phyloP scores from a whole-genome alignment of 306 rosid genomes.

The Crotalaria pallida region DNA sequence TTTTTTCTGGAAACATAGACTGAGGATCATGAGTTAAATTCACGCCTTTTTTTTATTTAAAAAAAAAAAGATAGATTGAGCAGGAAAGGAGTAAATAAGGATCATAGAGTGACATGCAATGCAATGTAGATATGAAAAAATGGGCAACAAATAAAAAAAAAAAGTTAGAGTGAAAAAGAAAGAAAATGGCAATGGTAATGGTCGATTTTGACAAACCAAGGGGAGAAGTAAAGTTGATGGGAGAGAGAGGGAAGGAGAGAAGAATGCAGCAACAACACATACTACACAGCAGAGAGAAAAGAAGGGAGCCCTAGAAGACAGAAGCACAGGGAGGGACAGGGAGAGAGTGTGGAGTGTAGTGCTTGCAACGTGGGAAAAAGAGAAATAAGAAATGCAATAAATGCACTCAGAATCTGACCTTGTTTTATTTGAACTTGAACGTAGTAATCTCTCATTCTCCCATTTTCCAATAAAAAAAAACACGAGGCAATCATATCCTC shows the following conservation, averaged over 20 bases:
- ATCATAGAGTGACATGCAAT: constrained; percentile 17
- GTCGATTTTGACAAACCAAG: background rate
- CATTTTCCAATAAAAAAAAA: constrained; percentile 32
- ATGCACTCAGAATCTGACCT: constrained; percentile 17
- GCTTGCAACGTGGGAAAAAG: constrained; percentile 13
- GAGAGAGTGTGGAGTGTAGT: background rate
- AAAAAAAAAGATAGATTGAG: background rate
- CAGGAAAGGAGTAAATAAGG: background rate
- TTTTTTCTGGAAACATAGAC: background rate
- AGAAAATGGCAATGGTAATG: background rate
- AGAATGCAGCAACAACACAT: constrained; percentile 26
- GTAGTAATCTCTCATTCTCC: too few species aligned
- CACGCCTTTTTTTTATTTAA: background rate
- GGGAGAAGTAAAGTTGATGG: background rate
- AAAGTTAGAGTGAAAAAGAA: background rate
- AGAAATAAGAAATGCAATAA: constrained; percentile 20
- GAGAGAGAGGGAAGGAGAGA: background rate
- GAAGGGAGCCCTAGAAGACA: background rate
- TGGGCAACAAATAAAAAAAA: background rate
- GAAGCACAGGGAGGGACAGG: background rate
- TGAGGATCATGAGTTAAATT: background rate
- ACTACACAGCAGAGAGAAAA: constrained; percentile 12
- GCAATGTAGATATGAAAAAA: constrained; percentile 13
- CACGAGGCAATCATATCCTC: too few species aligned
- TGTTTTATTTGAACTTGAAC: constrained; percentile 8